These are phyloP conservation scores for Sugiyamaella americana DNA, from an alignment of 805 yeast species.

Conservation along the genomic window DNA sequence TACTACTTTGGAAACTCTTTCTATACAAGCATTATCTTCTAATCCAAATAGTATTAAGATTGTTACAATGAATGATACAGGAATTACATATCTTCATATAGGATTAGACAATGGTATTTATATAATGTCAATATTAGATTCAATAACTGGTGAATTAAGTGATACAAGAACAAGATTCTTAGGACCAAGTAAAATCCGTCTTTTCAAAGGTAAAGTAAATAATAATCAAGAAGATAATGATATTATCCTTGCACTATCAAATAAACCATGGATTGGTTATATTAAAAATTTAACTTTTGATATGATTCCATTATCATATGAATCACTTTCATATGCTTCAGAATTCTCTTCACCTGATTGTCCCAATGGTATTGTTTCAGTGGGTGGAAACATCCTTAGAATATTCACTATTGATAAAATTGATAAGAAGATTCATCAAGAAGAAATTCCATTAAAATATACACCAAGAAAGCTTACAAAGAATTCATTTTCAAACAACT, in stretches of 20 bases:
- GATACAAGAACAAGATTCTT: constrained; percentile 65
- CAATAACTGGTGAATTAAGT: constrained; percentile 51
- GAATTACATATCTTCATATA: constrained; percentile 49
- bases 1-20: constrained; percentile 51
- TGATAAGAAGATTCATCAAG: constrained; percentile 17
- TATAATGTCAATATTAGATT: constrained; percentile 54
- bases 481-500: constrained; percentile 19
- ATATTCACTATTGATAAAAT: constrained; percentile 38
- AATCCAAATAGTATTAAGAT: constrained; percentile 37
- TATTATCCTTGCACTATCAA: constrained; percentile 45
- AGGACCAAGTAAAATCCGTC: constrained; percentile 59
- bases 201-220: constrained; percentile 36
- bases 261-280: constrained; percentile 52
- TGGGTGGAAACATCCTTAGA: constrained; percentile 44
- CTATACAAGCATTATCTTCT: constrained; percentile 63
- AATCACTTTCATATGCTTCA: constrained; percentile 38
- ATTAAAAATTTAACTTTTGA: constrained; percentile 33
- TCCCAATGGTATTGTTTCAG: constrained; percentile 57
- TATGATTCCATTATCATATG: constrained; percentile 43
- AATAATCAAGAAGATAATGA: constrained; percentile 15
- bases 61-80: constrained; percentile 26
- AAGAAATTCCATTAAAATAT: constrained; percentile 4
- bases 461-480: constrained; percentile 21
- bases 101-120: constrained; percentile 85
- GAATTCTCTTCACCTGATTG: constrained; percentile 60